These are phyloP conservation scores for Citrus trifoliata DNA, from an alignment of 345 rosid genomes.

Conservation along the genomic window DNA sequence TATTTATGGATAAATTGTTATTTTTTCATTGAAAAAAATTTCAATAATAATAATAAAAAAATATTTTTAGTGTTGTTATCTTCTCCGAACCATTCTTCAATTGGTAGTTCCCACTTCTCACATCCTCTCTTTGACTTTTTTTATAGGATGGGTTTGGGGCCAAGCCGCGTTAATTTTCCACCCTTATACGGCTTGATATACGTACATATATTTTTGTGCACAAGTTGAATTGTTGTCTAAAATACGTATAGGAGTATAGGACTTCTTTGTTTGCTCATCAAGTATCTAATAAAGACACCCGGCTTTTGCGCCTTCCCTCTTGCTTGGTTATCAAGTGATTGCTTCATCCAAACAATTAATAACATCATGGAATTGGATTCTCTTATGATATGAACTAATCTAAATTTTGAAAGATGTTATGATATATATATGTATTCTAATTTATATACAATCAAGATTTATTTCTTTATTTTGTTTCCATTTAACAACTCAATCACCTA, in stretches of 20 bases:
- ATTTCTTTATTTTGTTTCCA: too few relatives aligned
- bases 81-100: too few relatives aligned
- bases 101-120: too few relatives aligned
- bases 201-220: neutral
- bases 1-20: neutral
- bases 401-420: too few relatives aligned
- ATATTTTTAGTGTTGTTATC: too few relatives aligned
- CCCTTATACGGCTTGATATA: neutral
- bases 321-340: neutral
- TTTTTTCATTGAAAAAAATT: neutral
- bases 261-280: neutral
- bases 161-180: neutral
- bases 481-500: too few relatives aligned
- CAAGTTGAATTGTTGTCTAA: neutral
- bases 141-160: neutral
- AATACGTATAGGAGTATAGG: neutral
- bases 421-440: too few relatives aligned
- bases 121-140: too few relatives aligned
- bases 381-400: too few relatives aligned
- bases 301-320: neutral
- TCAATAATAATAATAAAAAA: neutral
- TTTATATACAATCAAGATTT: too few relatives aligned
- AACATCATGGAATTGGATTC: too few relatives aligned
- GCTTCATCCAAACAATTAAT: neutral
- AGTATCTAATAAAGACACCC: neutral